These are phyloP conservation scores for Calonectria pteridis DNA, from an alignment of 2,329 filamentous ascomycete species.

Conservation along the genomic window DNA sequence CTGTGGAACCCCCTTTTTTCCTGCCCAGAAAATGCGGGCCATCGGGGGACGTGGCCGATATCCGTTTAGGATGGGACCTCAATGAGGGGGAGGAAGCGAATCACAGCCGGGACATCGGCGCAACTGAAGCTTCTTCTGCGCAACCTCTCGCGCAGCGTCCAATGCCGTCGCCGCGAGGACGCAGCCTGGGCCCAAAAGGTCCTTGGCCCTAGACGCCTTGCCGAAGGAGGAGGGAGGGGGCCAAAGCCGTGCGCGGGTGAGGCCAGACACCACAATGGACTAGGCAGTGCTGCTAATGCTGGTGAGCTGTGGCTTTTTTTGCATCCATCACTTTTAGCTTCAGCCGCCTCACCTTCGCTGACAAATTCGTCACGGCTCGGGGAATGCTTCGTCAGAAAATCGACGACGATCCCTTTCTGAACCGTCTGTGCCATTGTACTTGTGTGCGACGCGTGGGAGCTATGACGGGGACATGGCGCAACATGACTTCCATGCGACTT, in stretches of 20 bases:
- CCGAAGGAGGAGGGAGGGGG: not conserved
- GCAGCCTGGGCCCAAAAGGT: not conserved
- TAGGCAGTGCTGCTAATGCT: not conserved
- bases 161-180: not conserved
- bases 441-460: not conserved
- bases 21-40: not conserved
- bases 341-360: not conserved
- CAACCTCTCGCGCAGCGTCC: not conserved
- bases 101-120: not conserved
- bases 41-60: slow-evolving; percentile 20
- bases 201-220: not conserved
- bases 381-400: not conserved
- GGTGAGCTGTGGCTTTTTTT: not conserved
- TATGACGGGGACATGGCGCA: not conserved
- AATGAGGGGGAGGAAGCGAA: not conserved
- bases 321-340: not conserved
- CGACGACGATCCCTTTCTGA: not conserved
- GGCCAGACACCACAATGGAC: not conserved
- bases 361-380: not conserved
- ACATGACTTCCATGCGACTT: not conserved
- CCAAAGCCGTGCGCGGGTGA: not conserved
- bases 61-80: slow-evolving; percentile 7
- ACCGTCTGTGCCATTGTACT: not conserved
- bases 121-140: not conserved
- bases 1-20: not conserved